phyloP scores from a whole-genome alignment of 2,329 filamentous ascomycete species.

The Ascochyta koolunga region DNA sequence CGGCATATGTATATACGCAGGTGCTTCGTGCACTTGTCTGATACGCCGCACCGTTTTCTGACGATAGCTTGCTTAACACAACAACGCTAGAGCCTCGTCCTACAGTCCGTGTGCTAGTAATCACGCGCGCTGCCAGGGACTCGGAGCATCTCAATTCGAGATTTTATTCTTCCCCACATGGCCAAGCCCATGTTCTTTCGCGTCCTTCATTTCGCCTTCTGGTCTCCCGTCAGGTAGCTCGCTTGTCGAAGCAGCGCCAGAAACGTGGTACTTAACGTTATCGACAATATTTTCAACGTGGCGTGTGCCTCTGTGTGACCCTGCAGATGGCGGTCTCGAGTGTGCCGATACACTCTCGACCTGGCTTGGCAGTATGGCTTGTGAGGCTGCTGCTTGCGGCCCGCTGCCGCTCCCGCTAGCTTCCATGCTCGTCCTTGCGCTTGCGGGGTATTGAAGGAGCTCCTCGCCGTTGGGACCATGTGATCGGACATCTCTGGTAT shows the following conservation, averaged over 20 bases:
- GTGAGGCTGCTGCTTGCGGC: constrained; percentile 17
- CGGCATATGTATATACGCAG: constrained; percentile 26
- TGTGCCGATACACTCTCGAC: constrained; percentile 11
- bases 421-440: constrained; percentile 17
- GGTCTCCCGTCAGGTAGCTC: constrained; percentile 52
- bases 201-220: constrained; percentile 47
- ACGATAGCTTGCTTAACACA: neutral
- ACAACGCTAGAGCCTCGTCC: neutral
- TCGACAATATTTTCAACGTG: constrained; percentile 30
- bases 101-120: neutral
- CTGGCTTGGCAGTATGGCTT: constrained; percentile 25
- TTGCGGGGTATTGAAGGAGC: constrained; percentile 36
- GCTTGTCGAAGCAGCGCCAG: constrained; percentile 44
- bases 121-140: neutral
- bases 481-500: constrained; percentile 49
- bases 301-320: constrained; percentile 25
- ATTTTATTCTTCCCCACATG: constrained; percentile 32
- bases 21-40: constrained; percentile 28
- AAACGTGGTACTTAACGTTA: constrained; percentile 38
- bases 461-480: constrained; percentile 46
- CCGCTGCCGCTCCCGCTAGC: constrained; percentile 24
- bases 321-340: constrained; percentile 12
- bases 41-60: constrained; percentile 27
- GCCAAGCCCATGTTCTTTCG: constrained; percentile 42
- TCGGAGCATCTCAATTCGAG: constrained; percentile 8